Evolutionary conservation across 768 basidiomycete genomes (phyloP).

Genomic region (Hemileccinum rubropunctum): DNA sequence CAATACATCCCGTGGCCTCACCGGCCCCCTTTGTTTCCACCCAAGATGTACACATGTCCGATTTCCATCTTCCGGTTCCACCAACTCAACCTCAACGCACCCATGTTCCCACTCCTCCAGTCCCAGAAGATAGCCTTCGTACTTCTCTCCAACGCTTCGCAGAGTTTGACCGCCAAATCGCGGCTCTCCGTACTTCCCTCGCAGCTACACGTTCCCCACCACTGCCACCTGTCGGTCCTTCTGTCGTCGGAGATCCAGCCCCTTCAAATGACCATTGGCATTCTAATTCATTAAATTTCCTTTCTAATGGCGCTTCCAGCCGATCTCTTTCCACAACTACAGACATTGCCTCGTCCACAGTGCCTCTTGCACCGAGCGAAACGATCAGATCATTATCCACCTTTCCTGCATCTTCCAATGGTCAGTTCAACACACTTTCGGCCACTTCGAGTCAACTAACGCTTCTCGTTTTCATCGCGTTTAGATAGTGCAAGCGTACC

Average conservation of each 20-base stretch:
- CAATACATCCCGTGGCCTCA: constrained; percentile 21
- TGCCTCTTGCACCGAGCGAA: constrained; percentile 9
- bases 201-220: constrained; percentile 26
- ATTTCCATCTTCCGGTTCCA: constrained; percentile 28
- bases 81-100: constrained; percentile 15
- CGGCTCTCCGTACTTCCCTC: constrained; percentile 43
- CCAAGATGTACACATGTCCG: constrained; percentile 52
- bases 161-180: constrained; percentile 53
- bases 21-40: constrained; percentile 40
- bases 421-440: constrained; percentile 18
- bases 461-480: constrained; percentile 5
- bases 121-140: constrained; percentile 39
- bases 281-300: constrained; percentile 19
- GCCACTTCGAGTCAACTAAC: constrained; percentile 11
- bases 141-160: constrained; percentile 50
- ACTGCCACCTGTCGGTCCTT: constrained; percentile 23
- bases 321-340: constrained; percentile 1
- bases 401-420: constrained; percentile 14
- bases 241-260: constrained; percentile 17
- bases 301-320: constrained; percentile 8
- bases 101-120: constrained; percentile 12
- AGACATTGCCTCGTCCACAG: constrained; percentile 7
- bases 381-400: constrained; percentile 17
- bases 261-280: constrained; percentile 18
- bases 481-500: constrained; percentile 10